Base-by-base conservation (phyloP, 2,329 filamentous ascomycete genomes). In the Monosporascus sp. region DNA sequence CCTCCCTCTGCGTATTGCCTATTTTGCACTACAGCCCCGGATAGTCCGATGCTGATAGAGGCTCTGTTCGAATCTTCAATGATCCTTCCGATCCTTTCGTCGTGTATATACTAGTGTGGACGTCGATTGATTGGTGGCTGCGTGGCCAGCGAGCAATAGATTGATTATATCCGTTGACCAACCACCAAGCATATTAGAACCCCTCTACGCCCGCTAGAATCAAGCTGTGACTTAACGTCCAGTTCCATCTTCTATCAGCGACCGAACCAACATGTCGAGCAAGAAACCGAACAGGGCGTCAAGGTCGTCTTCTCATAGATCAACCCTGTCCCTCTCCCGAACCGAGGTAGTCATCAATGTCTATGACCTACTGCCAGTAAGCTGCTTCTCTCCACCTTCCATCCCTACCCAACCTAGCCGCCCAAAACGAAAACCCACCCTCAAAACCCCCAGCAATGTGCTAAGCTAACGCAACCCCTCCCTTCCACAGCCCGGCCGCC, bases 341-440 rank as follows among this genome's bases (percentile, higher is more conserved):
- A 90, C 86, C 2, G 85, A 90, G 67, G 80, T 92, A 56, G 73
- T 81, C 48, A 90, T 92, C 65, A 85, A 91, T 65, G 84, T 90
- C 63, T 92, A 92, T 65, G 88, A 91, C 68, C 75, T 91, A 7
- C 75, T 92, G 17, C 85, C 88, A 39, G 86, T 88, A 77, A 60
- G 76, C 54, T n/a, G 20, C 22, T 31, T 31, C 43, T 36, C 9
- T 50, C 17, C 17, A 31, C n/a, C 24, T n/a, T 48, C 36, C 35
- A 31, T 17, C 31, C 11, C 39, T 56, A 48, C 51, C 56, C 39
- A 54, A 20, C 36, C 50, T 27, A 37, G 11, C 27, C 11, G 14
- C 1, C 27, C 9, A 9, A 31, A 14, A 14, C 27, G 9, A 31
- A 45, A 46, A 25, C 18, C 39, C 18, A 2, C 18, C 39, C 5